phyloP scores from a whole-genome alignment of 2,329 filamentous ascomycete genomes.

The Penicillium decumbens region DNA sequence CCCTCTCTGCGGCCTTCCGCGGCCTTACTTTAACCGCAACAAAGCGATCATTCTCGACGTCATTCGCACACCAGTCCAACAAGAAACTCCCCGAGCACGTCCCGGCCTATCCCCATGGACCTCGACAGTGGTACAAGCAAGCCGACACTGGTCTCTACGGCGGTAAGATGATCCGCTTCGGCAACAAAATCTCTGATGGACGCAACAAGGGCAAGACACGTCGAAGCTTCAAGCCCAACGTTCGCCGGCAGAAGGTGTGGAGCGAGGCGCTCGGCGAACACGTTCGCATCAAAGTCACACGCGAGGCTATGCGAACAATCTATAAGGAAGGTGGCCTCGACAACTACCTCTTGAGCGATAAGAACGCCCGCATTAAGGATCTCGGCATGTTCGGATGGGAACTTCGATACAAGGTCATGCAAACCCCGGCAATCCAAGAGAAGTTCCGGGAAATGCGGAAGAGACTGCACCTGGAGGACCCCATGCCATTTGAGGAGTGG shows the following conservation, averaged over 20 bases:
- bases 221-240: conserved; percentile 48
- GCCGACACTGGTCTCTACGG: conserved; percentile 48
- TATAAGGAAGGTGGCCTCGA: conserved; percentile 85
- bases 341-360: conserved; percentile 80
- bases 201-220: conserved; percentile 48
- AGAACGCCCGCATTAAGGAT: conserved; percentile 72
- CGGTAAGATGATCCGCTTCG: conserved; percentile 44
- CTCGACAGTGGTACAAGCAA: conserved; percentile 43
- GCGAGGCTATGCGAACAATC: conserved; percentile 53
- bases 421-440: conserved; percentile 63
- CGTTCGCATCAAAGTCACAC: conserved; percentile 46
- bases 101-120: conserved; percentile 47
- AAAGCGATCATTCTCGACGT: conserved; percentile 39
- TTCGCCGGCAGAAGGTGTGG: conserved; percentile 45
- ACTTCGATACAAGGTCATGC: conserved; percentile 84
- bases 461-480: conserved; percentile 59
- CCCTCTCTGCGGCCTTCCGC: conserved; percentile 38
- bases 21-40: conserved; percentile 36
- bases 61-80: conserved; percentile 29
- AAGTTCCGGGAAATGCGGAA: conserved; percentile 62
- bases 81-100: conserved; percentile 36
- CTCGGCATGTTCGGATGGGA: conserved; percentile 87
- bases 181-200: conserved; percentile 49
- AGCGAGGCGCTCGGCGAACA: conserved; percentile 43
- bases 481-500: conserved; percentile 42